Conservation (phyloP, 352 stramenopile species). For the Hyaloperonospora brassicae region DNA sequence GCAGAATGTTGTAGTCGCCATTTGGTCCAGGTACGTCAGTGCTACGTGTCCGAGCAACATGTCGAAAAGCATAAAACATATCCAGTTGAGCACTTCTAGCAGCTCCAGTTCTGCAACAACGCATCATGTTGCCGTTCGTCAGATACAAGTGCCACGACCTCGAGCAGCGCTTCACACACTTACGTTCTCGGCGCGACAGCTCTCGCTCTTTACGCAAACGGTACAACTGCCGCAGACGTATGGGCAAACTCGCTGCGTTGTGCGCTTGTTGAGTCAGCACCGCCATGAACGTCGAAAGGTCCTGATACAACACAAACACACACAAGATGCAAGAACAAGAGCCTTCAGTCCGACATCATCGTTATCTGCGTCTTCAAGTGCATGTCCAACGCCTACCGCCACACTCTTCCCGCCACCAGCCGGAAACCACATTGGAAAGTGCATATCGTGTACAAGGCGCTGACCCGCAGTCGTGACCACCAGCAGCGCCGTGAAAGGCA, state of each 20-base stretch:
- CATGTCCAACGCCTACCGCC: conserved; percentile 21
- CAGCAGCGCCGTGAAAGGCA: conserved; percentile 20
- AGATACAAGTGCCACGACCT: background rate
- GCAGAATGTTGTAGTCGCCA: conserved; percentile 10
- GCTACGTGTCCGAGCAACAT: conserved; percentile 19
- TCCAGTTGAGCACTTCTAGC: conserved; percentile 31
- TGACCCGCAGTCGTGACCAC: conserved; percentile 14
- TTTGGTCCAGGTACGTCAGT: conserved; percentile 8
- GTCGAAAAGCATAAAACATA: conserved; percentile 29
- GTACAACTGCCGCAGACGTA: conserved; percentile 23
- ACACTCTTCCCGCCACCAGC: conserved; percentile 25
- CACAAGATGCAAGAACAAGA: conserved; percentile 1
- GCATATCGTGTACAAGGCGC: conserved; percentile 5
- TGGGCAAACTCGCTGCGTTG: conserved; percentile 24
- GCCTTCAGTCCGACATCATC: conserved; percentile 3
- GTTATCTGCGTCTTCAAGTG: background rate
- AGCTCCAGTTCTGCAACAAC: conserved; percentile 18
- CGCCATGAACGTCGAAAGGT: conserved; percentile 34
- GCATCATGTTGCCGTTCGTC: conserved; percentile 1
- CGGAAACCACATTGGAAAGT: conserved; percentile 19
- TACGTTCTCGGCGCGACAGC: conserved; percentile 33
- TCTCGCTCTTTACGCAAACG: conserved; percentile 11
- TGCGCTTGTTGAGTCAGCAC: conserved; percentile 28
- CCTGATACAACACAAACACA: conserved; percentile 16
- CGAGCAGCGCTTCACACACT: background rate